Conservation (phyloP, 345 rosid genomes). For the Hibiscus trionum region DNA sequence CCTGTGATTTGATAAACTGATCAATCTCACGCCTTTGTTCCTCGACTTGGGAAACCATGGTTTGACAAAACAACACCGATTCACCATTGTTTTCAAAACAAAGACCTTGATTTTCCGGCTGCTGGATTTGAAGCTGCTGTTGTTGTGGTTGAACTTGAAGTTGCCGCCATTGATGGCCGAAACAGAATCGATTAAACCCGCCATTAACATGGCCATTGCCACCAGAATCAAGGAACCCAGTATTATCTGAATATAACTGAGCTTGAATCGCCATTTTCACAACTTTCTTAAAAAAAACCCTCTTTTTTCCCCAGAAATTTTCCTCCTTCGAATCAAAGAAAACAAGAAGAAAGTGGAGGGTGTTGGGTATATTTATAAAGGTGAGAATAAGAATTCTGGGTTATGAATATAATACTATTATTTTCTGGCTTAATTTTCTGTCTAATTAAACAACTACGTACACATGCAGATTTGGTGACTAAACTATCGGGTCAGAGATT, state of each 20-base stretch:
- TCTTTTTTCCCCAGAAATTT: neutral
- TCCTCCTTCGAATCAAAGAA: neutral
- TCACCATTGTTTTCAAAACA: slow-evolving; percentile 12
- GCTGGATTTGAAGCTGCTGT: slow-evolving; percentile 3
- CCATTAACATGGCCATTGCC: slow-evolving; percentile 20
- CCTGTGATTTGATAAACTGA: slow-evolving; percentile 57
- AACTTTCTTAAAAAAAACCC: neutral
- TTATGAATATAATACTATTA: too few species aligned
- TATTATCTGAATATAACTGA: slow-evolving; percentile 39
- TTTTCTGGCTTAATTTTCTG: neutral
- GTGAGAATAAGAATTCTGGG: neutral
- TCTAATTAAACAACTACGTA: slow-evolving; percentile 28
- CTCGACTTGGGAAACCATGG: slow-evolving; percentile 21
- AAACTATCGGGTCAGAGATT: slow-evolving; percentile 80
- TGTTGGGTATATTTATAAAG: neutral
- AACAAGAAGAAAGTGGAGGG: neutral
- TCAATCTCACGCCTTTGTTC: slow-evolving; percentile 58
- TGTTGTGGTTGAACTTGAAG: slow-evolving; percentile 17
- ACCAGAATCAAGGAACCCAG: slow-evolving; percentile 25
- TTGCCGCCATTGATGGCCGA: slow-evolving; percentile 19
- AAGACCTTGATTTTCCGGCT: slow-evolving; percentile 18
- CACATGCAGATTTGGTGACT: slow-evolving; percentile 92
- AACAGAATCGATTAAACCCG: slow-evolving; percentile 20
- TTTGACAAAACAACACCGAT: neutral
- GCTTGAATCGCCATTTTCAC: slow-evolving; percentile 62